Conservation (phyloP, 148 eudicot genomes). For the Spergularia bocconei region DNA sequence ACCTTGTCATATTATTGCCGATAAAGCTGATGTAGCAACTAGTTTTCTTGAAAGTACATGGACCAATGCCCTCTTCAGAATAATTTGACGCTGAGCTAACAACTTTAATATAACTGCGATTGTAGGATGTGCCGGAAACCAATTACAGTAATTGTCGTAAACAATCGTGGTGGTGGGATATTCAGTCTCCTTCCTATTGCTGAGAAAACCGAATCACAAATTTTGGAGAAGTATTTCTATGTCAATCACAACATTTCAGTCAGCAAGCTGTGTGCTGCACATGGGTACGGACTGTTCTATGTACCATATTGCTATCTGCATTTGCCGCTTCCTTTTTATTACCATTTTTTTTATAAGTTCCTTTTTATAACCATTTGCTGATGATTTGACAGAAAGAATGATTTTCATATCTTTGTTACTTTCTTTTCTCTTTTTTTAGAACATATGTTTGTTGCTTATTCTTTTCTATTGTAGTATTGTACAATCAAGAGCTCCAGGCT, state of each 20-base stretch:
- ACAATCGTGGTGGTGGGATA: constrained; percentile 97
- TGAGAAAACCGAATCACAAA: constrained; percentile 46
- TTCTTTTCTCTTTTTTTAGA: neutral
- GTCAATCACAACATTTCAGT: constrained; percentile 66
- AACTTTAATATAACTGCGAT: constrained; percentile 17
- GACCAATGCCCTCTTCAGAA: neutral
- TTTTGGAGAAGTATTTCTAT: constrained; percentile 80
- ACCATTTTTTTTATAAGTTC: no score
- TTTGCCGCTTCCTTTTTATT: neutral
- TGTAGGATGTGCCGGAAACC: constrained; percentile 75
- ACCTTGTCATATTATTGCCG: neutral
- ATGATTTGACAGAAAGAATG: neutral
- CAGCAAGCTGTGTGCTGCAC: constrained; percentile 70
- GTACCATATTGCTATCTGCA: neutral
- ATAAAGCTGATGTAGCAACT: constrained; percentile 1
- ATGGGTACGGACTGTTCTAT: constrained; percentile 54
- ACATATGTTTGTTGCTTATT: no score
- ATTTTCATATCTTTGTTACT: neutral
- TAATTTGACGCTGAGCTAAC: constrained; percentile 2
- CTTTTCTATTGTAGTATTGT: no score
- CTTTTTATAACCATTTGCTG: neutral
- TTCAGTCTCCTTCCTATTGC: constrained; percentile 94
- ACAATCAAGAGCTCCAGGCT: no score
- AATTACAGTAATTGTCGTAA: constrained; percentile 70
- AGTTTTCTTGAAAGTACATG: neutral